Evolutionary conservation across 352 stramenopile genomes (phyloP), one percentile per base, ranked within the genome.

Genomic region (Phytophthora hybrid): DNA sequence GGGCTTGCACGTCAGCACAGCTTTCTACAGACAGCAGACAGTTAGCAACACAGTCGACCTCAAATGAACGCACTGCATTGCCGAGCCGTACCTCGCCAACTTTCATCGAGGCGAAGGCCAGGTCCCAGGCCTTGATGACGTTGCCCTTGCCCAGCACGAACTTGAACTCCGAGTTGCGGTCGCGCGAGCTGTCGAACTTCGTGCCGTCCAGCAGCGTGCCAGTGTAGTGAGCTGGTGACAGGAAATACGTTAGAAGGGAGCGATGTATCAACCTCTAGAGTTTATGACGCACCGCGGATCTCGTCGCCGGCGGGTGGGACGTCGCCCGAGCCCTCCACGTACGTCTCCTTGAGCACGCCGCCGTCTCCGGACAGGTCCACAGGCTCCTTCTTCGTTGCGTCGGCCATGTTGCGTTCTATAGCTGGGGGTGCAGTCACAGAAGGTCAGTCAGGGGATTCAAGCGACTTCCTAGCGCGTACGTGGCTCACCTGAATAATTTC

Each of bases 181-280:
- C 94, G 65, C 92, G 86, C 58, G 93, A 98, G 73, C 86, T 97
- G 81, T 99, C 97, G 74, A 99, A 99, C 81, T 98, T 98, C 11
- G 85, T 88, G 53, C 97, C 97, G 73, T 98, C 94, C 61, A 98
- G 82, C 53, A 99, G 74, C 63, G 95, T 98, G 19, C 97, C 97
- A 32, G 96, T 99, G 89, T 99, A 99, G 77, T 99, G 97, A 23
- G 95, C 94, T 94, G 75, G 18, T n/a, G 18, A 46, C 18, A 52
- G 39, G 0, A 31, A 8, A 31, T 4, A 8, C 13, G 39, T 46
- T 46, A 46, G 39, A 3, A 3, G 39, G 58, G 44, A 29, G 31
- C 19, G 14, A 9, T 2, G 18, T 47, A 47, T n/a, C 1, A 4
- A 39, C 21, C 3, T 56, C 7, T 16, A 53, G 26, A 14, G 14